Evolutionary conservation across 163 green algal genomes (phyloP), one percentile per base, ranked within the genome.

Genomic region (Picocystis sp.): DNA sequence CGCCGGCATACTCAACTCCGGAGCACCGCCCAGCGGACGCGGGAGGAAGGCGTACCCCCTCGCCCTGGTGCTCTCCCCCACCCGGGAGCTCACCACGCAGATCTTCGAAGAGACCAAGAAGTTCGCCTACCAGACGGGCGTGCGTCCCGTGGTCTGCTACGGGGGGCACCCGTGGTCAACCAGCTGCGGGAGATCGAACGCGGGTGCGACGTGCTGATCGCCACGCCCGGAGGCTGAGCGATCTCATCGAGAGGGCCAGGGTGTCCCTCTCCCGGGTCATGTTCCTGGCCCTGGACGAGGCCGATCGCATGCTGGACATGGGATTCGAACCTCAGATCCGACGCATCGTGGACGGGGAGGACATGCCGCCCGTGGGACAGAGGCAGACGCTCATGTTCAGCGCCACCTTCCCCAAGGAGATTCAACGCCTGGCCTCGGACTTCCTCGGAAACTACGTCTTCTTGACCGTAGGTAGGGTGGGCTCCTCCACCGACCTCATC

Each of bases 231-330:
- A 46, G 64, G 8, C 50, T 72, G 23, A 72, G 87, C 66, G 84
- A 94, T 67, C 77, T 83, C 52, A 54, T 92, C 35, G 67, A 92
- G 56, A 61, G 73, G 10, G 74, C 73, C 21, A 80, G 47, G 12
- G 66, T 93, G 3, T 66, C 74, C 10, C 56, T 93, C 11, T 45
- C 59, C 8, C 65, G 74, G 25, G 47, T 86, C 22, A 54, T 65
- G 65, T 93, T 84, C 66, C 78, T 84, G 11, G 81, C 97, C 38
- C 68, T 99, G 41, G 91, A 99, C 57, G 91, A 99, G 72, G 92
- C 86, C 46, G 91, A 99, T 61, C 79, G 95, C 63, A 99, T 99
- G 91, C 78, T 99, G 51, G 89, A 93, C 65, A 98, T 99, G 89
- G 91, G 91, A n/a, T 99, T 99, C 62, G 86, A n/a, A n/a, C n/a